Percentiles rank a stretch among this genome's conserved stretches.
phyloP scores from a whole-genome alignment of 441 rosid species.

The Populus hybrid region DNA sequence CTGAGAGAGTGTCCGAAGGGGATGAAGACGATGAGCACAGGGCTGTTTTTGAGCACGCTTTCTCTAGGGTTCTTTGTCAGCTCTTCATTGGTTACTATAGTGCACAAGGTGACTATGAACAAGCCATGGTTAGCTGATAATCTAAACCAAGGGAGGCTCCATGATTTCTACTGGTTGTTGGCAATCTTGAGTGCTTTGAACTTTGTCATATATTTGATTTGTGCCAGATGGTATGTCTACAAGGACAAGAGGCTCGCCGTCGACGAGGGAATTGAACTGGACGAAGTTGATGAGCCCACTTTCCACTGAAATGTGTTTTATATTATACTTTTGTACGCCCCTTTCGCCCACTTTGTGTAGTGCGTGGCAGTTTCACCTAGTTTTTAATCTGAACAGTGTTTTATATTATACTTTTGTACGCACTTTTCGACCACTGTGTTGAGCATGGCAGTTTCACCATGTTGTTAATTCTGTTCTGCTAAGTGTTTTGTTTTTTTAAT shows the following conservation, averaged over 20 bases:
- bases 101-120: conserved; percentile 51
- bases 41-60: conserved; percentile 75
- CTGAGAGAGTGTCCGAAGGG: conserved; percentile 90
- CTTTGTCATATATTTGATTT: too few species aligned
- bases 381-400: too few species aligned
- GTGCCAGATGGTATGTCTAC: too few species aligned
- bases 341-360: not conserved
- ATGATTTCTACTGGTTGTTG: too few species aligned
- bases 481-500: too few species aligned
- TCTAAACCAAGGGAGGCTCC: conserved; percentile 36
- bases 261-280: conserved; percentile 21
- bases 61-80: conserved; percentile 82
- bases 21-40: conserved; percentile 95
- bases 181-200: too few species aligned
- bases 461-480: too few species aligned
- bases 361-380: too few species aligned
- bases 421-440: not conserved
- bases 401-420: too few species aligned
- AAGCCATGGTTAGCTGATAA: conserved; percentile 78
- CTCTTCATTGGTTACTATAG: conserved; percentile 61
- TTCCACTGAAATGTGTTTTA: conserved; percentile 25
- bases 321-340: not conserved
- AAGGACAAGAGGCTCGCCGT: too few species aligned
- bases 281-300: conserved; percentile 42
- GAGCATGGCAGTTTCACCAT: not conserved